Evolutionary conservation across 306 rosid species (phyloP).

Genomic region (Vigna reflexopilosa): DNA sequence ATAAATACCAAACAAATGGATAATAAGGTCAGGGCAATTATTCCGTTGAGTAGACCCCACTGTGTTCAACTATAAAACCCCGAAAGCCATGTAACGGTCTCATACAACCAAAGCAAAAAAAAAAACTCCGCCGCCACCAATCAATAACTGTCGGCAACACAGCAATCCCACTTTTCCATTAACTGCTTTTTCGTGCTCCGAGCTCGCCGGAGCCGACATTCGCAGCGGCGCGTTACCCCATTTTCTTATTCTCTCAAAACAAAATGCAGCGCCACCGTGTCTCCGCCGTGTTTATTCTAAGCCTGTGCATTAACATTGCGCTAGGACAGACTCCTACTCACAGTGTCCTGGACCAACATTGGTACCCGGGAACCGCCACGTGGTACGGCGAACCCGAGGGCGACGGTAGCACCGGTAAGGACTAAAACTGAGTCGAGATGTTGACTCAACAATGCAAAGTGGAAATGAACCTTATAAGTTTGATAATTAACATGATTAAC

Average conservation of each 20-base stretch:
- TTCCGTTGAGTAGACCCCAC: neutral
- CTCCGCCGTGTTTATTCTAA: conserved; percentile 30
- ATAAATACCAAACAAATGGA: conserved; percentile 33
- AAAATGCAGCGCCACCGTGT: conserved; percentile 58
- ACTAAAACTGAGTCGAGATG: conserved; percentile 13
- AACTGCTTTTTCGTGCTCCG: conserved; percentile 41
- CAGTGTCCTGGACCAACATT: conserved; percentile 54
- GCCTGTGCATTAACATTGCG: conserved; percentile 31
- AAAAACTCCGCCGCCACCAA: conserved; percentile 34
- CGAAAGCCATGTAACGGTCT: conserved; percentile 45
- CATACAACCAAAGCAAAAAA: conserved; percentile 1
- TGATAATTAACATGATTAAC: too few relatives aligned
- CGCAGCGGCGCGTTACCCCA: conserved; percentile 16
- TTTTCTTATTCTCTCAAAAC: conserved; percentile 37
- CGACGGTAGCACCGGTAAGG: conserved; percentile 90
- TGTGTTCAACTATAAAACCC: conserved; percentile 19
- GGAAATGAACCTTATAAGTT: neutral
- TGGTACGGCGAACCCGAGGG: conserved; percentile 98
- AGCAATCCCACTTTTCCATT: neutral
- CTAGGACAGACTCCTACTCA: conserved; percentile 38
- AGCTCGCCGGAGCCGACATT: conserved; percentile 26
- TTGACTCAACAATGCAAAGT: neutral
- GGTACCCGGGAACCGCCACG: conserved; percentile 84
- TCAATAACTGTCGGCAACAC: conserved; percentile 56
- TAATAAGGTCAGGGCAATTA: conserved; percentile 3